Base-by-base conservation (phyloP, 306 rosid species). In the Lotus japonicus region DNA sequence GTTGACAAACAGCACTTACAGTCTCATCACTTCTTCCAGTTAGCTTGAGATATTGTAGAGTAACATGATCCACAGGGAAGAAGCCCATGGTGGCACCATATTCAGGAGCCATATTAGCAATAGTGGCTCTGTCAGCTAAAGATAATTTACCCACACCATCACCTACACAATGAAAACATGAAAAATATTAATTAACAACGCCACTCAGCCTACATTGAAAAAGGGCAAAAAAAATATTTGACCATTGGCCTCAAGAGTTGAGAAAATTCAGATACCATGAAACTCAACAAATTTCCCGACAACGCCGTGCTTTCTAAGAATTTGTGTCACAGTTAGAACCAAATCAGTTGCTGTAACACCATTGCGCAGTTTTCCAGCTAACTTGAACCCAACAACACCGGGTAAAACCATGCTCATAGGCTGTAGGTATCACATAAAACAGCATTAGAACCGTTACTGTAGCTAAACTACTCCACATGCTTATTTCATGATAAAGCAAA, bases 51-150 rank as follows among this genome's bases (percentile, higher is more conserved):
- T 94, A 94, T 61, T 94, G 97, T 68, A 94, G 83, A 44, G 98
- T 92, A 76, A 92, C 92, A 57, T 82, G 96, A 82, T 90, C 97
- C 45, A 94, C 99, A 13, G 97, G 96, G 79, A 94, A 94, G 88
- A 90, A 94, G 12, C 97, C 99, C 99, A 95, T 95, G 39, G 99
- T 90, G 73, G 97, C 99, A 76, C 99, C 99, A 84, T 95, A 95
- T 61, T 95, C 99, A 1, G 97, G 99, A 77, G 99, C 87, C 99
- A 95, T 95, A 71, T 95, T 95, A 52, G 99, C 99, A 72, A 95
- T 95, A 42, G 99, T 95, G 57, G 99, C 97, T 83, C 99, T 80
- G 72, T 95, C 99, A 78, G 99, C 97, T 77, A 94, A 80, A 23
- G 98, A 86, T 73, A 94, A 79, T 66, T 86, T 78, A 61, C 88